Conservation (phyloP, 331 rosid species). For the Rosa hybrid region DNA sequence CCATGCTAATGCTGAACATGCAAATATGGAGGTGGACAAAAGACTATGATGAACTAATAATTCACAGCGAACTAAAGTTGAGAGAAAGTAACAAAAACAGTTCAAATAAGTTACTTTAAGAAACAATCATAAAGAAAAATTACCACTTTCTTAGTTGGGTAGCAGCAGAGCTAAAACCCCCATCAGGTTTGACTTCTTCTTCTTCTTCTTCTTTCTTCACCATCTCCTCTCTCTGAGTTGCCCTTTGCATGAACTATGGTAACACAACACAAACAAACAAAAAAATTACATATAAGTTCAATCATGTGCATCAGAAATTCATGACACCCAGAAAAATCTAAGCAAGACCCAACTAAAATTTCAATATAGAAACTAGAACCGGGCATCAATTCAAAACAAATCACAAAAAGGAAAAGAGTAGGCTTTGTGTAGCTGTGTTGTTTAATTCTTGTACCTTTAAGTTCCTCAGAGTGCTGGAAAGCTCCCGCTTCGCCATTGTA, state of each 20-base stretch:
- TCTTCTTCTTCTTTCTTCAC: slow-evolving; percentile 57
- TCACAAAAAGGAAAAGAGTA: neutral
- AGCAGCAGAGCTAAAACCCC: slow-evolving; percentile 38
- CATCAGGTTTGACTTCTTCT: slow-evolving; percentile 48
- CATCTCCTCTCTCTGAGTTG: slow-evolving; percentile 63
- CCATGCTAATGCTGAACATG: neutral
- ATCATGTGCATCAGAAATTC: neutral
- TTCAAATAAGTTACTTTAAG: neutral
- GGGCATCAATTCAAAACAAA: neutral
- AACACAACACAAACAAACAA: slow-evolving; percentile 7
- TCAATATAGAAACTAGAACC: neutral
- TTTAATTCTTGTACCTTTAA: slow-evolving; percentile 57
- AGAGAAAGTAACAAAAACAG: neutral
- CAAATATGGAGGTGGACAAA: neutral
- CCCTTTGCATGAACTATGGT: slow-evolving; percentile 90
- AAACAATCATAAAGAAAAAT: neutral
- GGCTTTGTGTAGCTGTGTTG: neutral
- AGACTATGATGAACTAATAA: neutral
- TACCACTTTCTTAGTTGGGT: slow-evolving; percentile 61
- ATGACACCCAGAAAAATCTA: slow-evolving; percentile 13
- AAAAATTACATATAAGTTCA: neutral
- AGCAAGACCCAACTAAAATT: neutral
- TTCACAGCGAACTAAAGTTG: neutral
- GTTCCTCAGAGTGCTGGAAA: slow-evolving; percentile 75
- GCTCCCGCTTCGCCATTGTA: slow-evolving; percentile 73